These are phyloP conservation scores for Exserohilum rostratum DNA, from an alignment of 2,329 filamentous ascomycete species.

Conservation along the genomic window DNA sequence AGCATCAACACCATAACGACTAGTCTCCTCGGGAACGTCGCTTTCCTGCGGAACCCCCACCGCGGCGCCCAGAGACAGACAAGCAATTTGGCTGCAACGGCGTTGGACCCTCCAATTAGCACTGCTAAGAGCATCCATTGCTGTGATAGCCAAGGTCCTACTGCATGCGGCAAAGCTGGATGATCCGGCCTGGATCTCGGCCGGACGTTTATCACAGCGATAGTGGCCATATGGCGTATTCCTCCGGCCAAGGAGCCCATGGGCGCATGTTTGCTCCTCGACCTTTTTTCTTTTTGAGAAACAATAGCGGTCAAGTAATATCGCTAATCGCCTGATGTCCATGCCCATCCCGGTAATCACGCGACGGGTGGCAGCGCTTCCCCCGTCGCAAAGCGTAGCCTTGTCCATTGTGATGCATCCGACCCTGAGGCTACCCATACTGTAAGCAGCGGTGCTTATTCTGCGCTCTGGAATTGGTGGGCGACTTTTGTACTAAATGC, in stretches of 20 bases:
- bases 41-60: neutral
- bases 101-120: neutral
- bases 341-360: neutral
- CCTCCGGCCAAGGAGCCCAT: neutral
- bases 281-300: neutral
- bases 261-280: too few species aligned
- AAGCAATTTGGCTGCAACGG: neutral
- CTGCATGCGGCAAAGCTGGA: neutral
- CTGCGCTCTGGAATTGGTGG: neutral
- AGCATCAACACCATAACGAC: neutral
- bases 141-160: neutral
- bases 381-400: neutral
- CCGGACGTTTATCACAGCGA: neutral
- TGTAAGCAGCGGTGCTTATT: conserved; percentile 1
- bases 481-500: neutral
- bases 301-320: neutral
- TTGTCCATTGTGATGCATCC: neutral
- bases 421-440: neutral
- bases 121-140: neutral
- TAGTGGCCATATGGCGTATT: neutral
- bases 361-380: neutral
- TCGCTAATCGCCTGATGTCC: neutral
- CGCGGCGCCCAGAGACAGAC: neutral
- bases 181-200: neutral
- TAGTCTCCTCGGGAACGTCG: neutral